A percentile compares a stretch with the other conserved stretches of the same genome.
Conservation (phyloP, 2,329 filamentous ascomycete species). For the Aspergillus arachidicola region DNA sequence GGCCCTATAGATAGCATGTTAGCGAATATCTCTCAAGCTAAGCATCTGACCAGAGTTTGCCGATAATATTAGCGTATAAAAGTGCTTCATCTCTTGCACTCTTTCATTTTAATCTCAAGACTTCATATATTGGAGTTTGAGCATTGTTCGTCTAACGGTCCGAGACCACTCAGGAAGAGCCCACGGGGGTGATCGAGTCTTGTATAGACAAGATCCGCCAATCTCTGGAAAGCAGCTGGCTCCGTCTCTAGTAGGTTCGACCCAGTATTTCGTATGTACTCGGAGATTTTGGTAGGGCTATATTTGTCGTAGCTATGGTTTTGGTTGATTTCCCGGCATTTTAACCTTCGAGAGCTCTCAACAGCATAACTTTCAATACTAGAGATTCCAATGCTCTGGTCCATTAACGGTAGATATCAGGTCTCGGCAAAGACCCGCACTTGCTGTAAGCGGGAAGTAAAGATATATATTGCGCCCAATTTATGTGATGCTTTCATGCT, state of each 20-base stretch:
- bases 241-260: background rate
- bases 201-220: background rate
- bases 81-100: background rate
- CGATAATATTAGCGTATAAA: background rate
- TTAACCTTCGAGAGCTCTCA: background rate
- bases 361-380: background rate
- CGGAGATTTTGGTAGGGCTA: background rate
- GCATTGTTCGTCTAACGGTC: background rate
- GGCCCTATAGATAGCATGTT: background rate
- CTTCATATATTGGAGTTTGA: background rate
- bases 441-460: background rate
- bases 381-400: background rate
- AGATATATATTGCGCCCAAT: background rate
- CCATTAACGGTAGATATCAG: background rate
- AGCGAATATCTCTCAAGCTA: background rate
- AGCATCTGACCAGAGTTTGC: background rate
- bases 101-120: background rate
- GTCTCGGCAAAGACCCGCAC: background rate
- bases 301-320: background rate
- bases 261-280: background rate
- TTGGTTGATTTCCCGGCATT: background rate
- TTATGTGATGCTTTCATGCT: background rate
- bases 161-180: background rate
- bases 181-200: background rate
- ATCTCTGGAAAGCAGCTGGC: background rate